Evolutionary conservation across 148 eudicot species (phyloP), one percentile per base, ranked within the genome.

Genomic region (Mesembryanthemum crystallinum): DNA sequence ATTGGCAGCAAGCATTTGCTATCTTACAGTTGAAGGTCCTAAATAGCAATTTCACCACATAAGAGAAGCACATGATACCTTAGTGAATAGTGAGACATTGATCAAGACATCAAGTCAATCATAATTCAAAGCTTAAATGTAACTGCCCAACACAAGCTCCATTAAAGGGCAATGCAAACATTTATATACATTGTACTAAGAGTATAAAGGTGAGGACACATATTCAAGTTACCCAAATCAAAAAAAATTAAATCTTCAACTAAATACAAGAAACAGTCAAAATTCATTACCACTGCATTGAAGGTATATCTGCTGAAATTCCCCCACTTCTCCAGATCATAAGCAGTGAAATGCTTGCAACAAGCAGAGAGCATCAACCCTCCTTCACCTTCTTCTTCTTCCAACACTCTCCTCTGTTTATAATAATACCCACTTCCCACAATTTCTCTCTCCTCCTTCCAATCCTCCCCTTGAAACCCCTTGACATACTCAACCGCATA

Each of bases 311-410:
- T 85, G 58, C 82, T 85, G 77, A 76, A 86, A 63, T 73, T 74
- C 6, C 83, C 85, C 97, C 97, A 95, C 3, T 81, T 82, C 62
- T 95, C 99, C 83, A 95, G 74, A 86, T 95, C 99, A 86, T 95
- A 95, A 81, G 99, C 96, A 79, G 86, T 87, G 71, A 81, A 89
- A 88, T 95, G 99, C 88, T 95, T 95, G 77, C 99, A 95, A 81
- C 99, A 95, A 84, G 99, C 99, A 37, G 99, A 95, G 49, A 95
- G 66, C 96, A 88, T 89, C 83, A 94, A 76, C 81, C 73, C 83
- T 25, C 76, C 81, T 52, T 64, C 86, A 74, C 57, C 86, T 45
- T n/a, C 39, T 35, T 35, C 72, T 42, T 55, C 82, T 24, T 55
- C 62, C 83, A 89, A 70, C 54, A 81, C 71, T 79, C 85, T 83